Conservation (phyloP, 495 filamentous ascomycete genomes). For the Thozetella sp. region DNA sequence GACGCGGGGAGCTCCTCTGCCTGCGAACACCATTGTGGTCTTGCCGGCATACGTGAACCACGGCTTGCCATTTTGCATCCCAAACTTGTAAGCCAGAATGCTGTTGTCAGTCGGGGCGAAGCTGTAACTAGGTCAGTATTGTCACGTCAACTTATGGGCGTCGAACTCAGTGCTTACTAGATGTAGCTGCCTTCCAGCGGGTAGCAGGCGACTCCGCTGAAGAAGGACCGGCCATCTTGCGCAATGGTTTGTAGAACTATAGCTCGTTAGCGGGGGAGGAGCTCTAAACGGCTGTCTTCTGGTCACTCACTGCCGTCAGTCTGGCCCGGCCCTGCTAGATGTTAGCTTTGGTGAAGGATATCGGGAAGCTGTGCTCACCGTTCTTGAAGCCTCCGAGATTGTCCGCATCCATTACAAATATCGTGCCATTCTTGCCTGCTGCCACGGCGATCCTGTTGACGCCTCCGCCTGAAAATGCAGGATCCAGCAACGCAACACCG, state of each 20-base stretch:
- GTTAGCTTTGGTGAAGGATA: neutral
- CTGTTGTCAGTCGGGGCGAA: slow-evolving; percentile 16
- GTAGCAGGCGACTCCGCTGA: slow-evolving; percentile 38
- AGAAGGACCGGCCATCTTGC: slow-evolving; percentile 29
- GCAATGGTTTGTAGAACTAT: slow-evolving; percentile 35
- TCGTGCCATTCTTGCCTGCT: slow-evolving; percentile 35
- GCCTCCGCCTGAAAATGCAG: slow-evolving; percentile 35
- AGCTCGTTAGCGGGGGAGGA: slow-evolving; percentile 11
- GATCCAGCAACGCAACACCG: slow-evolving; percentile 35
- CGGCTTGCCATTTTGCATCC: slow-evolving; percentile 21
- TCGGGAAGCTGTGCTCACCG: slow-evolving; percentile 11
- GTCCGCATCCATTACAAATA: slow-evolving; percentile 35
- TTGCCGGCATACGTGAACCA: slow-evolving; percentile 20
- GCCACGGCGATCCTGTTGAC: slow-evolving; percentile 33
- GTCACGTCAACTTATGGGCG: too few species aligned
- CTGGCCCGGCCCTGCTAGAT: slow-evolving; percentile 5
- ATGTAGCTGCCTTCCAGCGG: slow-evolving; percentile 46
- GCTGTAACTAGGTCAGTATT: too few species aligned
- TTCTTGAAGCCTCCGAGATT: slow-evolving; percentile 39
- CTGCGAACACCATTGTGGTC: slow-evolving; percentile 23
- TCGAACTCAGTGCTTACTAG: slow-evolving; percentile 10
- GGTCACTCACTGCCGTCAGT: slow-evolving; percentile 7
- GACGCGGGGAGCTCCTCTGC: slow-evolving; percentile 31
- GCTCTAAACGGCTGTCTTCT: neutral
- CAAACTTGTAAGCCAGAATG: slow-evolving; percentile 39